phyloP scores from a whole-genome alignment of 345 rosid species.

The Gossypium turneri region DNA sequence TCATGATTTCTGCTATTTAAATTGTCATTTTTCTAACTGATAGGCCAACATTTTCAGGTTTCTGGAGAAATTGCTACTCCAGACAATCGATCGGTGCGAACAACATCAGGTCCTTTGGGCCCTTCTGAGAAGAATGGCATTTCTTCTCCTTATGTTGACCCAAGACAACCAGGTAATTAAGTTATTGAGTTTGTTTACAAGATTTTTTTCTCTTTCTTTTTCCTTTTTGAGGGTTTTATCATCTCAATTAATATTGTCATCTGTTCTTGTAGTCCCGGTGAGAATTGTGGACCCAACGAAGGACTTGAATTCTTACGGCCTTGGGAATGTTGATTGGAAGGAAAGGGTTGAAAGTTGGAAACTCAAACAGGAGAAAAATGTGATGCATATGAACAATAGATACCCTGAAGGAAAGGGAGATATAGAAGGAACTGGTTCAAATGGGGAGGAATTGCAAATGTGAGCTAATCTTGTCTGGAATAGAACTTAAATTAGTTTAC shows the following conservation, averaged over 20 bases:
- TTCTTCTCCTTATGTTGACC: constrained; percentile 91
- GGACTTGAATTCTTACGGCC: constrained; percentile 97
- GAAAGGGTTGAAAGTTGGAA: constrained; percentile 99
- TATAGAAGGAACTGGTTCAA: constrained; percentile 94
- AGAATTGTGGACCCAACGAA: constrained; percentile 97
- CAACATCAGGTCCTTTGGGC: constrained; percentile 97
- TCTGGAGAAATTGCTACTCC: constrained; percentile 94
- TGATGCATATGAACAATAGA: constrained; percentile 63
- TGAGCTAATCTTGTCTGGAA: constrained; percentile 36
- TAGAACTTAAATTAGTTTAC: neutral
- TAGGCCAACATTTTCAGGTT: constrained; percentile 41
- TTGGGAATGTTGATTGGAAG: constrained; percentile 98
- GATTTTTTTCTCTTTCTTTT: neutral
- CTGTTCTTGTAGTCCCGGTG: constrained; percentile 68
- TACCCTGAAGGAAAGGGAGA: constrained; percentile 88
- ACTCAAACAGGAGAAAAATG: constrained; percentile 91
- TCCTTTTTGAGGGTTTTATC: constrained; percentile 5
- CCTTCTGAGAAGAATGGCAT: constrained; percentile 72
- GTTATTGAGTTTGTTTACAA: constrained; percentile 6
- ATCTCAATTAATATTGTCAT: constrained; percentile 18
- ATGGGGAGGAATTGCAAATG: constrained; percentile 98
- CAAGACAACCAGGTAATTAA: constrained; percentile 87
- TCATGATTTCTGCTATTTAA: neutral
- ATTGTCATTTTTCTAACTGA: neutral
- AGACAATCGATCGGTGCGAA: constrained; percentile 87